Base-by-base conservation (phyloP, 106 monocot species). In the Iris macrosiphon region DNA sequence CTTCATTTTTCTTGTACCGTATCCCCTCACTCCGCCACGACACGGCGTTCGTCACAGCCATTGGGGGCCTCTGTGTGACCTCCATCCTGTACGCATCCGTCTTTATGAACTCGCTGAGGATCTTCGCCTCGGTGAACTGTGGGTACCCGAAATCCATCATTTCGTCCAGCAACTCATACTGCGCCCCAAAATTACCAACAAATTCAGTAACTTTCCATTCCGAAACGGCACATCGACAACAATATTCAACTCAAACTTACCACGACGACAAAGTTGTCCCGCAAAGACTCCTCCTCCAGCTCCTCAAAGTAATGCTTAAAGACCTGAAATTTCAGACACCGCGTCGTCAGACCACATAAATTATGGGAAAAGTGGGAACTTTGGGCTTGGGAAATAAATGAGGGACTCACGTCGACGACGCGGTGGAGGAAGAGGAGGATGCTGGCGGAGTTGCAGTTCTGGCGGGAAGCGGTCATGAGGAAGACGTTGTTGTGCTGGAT, bases 141-240 rank as follows among this genome's bases (percentile, higher is more conserved):
- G 93, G 93, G 59, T 94, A 94, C 29, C 93, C 93, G 65, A 88
- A 94, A 59, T 94, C 93, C 84, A 94, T 94, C 66, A 94, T 85
- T 52, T 94, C 93, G 79, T 94, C 93, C 19, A 94, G 75, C 39
- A 94, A 69, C 61, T 94, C 93, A 61, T 94, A 94, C 93, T 94
- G 77, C 40, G 22, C 11, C 24, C 20, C 22, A 17, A 8, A 25
- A 49, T 7, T 24, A 49, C 3, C 41, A 10, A 42, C 14, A 12
- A 10, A 42, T 2, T 10, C 41, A 42, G 3, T 10, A 10, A 3
- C 7, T 7, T 3, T 7, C 5, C 5, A 2, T 3, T 7, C 5
- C 5, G n/a, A 42, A 42, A 15, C 41, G 2, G n/a, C n/a, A 42
- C n/a, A 42, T 42, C 41, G 11, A 42, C n/a, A 42, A 42, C n/a